phyloP scores from a whole-genome alignment of 2,329 filamentous ascomycete species.

The Aureobasidium lini region DNA sequence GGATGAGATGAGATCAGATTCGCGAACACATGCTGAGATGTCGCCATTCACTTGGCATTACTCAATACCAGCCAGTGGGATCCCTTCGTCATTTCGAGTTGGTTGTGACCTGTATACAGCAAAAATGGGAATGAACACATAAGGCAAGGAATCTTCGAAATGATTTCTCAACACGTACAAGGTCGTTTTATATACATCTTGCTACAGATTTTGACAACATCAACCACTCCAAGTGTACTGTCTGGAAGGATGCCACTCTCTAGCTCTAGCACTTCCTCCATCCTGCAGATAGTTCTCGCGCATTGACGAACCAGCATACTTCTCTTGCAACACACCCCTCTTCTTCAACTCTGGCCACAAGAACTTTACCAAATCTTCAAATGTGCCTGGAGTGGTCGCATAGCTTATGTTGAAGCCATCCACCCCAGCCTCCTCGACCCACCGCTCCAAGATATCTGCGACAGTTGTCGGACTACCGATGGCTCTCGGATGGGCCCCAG shows the following conservation, averaged over 20 bases:
- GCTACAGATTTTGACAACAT: background rate
- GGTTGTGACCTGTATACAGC: too few species aligned
- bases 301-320: constrained; percentile 22
- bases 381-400: constrained; percentile 57
- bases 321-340: constrained; percentile 28
- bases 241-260: constrained; percentile 20
- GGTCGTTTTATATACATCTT: too few species aligned
- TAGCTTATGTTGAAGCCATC: constrained; percentile 72
- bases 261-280: constrained; percentile 20
- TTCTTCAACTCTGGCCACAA: constrained; percentile 31
- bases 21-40: too few species aligned
- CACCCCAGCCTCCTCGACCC: constrained; percentile 61
- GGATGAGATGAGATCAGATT: too few species aligned
- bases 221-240: constrained; percentile 13
- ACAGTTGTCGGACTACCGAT: constrained; percentile 60
- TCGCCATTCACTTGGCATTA: too few species aligned
- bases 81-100: too few species aligned
- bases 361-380: constrained; percentile 58
- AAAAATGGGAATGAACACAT: too few species aligned
- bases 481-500: constrained; percentile 57
- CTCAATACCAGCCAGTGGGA: too few species aligned
- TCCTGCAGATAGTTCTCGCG: constrained; percentile 24
- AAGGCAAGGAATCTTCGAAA: too few species aligned
- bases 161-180: too few species aligned
- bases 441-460: constrained; percentile 59